Conservation (phyloP, 805 yeast species). For the Saccharomycopsis sp. region DNA sequence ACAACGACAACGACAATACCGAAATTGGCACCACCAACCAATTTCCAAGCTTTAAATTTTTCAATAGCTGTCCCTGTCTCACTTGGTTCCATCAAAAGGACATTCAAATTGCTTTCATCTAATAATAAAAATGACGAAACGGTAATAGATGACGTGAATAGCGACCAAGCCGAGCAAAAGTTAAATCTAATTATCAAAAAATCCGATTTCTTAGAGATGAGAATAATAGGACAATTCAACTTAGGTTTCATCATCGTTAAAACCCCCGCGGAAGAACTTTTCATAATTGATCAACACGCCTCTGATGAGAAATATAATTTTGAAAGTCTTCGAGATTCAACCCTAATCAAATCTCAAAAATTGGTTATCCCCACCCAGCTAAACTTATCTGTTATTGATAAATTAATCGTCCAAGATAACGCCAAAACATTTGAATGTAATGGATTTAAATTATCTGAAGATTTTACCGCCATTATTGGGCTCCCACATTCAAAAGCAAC, state of each 20-base stretch:
- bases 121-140: constrained; percentile 17
- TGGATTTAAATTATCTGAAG: constrained; percentile 56
- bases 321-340: constrained; percentile 54
- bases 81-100: not conserved
- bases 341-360: constrained; percentile 60
- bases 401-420: constrained; percentile 60
- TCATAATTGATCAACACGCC: constrained; percentile 95
- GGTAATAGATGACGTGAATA: constrained; percentile 38
- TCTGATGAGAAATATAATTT: constrained; percentile 93
- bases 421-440: constrained; percentile 52
- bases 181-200: constrained; percentile 60
- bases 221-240: constrained; percentile 87
- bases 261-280: constrained; percentile 47
- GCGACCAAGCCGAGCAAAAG: constrained; percentile 47
- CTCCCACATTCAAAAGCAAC: constrained; percentile 72
- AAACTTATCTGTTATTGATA: constrained; percentile 73
- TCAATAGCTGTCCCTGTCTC: not conserved
- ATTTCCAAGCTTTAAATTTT: not conserved
- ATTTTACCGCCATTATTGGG: constrained; percentile 43
- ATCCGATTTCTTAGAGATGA: constrained; percentile 67
- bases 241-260: constrained; percentile 86
- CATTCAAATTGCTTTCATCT: not conserved
- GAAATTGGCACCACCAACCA: not conserved
- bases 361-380: constrained; percentile 52
- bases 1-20: not conserved